A percentile compares a stretch with the other conserved stretches of the same genome.
Evolutionary conservation across 1,284 basidiomycete species (phyloP).

Genomic region (Rhodotorula glutinis): DNA sequence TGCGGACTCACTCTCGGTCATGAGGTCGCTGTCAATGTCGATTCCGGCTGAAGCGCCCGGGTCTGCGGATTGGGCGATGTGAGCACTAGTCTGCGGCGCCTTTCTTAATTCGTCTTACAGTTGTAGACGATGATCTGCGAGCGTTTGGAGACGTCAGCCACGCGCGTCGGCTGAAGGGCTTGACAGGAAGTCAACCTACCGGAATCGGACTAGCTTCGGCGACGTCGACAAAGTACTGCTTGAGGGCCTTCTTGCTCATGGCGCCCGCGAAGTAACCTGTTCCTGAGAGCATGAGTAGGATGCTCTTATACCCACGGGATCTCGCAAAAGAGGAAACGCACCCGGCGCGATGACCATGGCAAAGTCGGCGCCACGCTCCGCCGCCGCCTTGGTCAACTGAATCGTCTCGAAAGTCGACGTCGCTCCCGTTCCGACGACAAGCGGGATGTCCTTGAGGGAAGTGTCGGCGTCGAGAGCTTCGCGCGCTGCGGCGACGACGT

Average conservation of each 20-base stretch:
- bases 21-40: constrained; percentile 78
- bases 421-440: constrained; percentile 82
- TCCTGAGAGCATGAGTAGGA: background rate
- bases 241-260: constrained; percentile 51
- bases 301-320: too few relatives aligned
- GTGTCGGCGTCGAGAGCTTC: constrained; percentile 68
- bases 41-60: constrained; percentile 72
- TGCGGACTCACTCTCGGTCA: constrained; percentile 53
- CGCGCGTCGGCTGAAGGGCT: background rate
- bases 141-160: background rate
- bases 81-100: too few relatives aligned
- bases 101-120: too few relatives aligned
- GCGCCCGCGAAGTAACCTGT: constrained; percentile 52
- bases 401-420: constrained; percentile 75
- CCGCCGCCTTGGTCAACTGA: constrained; percentile 70
- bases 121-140: constrained; percentile 71
- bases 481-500: constrained; percentile 64
- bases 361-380: constrained; percentile 72
- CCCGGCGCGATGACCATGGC: constrained; percentile 59
- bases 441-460: constrained; percentile 61
- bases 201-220: constrained; percentile 78
- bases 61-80: constrained; percentile 31
- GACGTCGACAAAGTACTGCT: constrained; percentile 58
- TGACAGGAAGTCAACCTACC: constrained; percentile 46
- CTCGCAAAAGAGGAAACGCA: background rate